Conservation (phyloP, 495 filamentous ascomycete genomes). For the Penicillium pancosmium region DNA sequence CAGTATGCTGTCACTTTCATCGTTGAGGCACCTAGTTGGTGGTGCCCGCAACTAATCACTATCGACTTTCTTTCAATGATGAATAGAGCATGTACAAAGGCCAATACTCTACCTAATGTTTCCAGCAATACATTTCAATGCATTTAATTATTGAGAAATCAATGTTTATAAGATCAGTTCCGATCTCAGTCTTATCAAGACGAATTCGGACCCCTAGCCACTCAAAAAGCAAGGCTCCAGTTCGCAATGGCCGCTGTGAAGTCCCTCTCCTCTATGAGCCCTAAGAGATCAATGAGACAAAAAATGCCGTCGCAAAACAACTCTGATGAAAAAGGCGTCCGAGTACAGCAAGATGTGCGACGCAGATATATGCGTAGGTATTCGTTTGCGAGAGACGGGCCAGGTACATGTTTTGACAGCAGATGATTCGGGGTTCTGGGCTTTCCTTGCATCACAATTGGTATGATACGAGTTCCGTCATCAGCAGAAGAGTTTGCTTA, state of each 20-base stretch:
- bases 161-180: neutral
- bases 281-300: slow-evolving; percentile 10
- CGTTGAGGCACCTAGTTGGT: slow-evolving; percentile 4
- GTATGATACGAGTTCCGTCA: slow-evolving; percentile 15
- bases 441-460: slow-evolving; percentile 22
- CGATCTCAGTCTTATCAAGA: neutral
- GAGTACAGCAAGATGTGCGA: slow-evolving; percentile 21
- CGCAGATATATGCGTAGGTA: slow-evolving; percentile 23
- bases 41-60: slow-evolving; percentile 8
- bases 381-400: slow-evolving; percentile 25
- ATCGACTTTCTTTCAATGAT: slow-evolving; percentile 7
- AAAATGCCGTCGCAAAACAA: slow-evolving; percentile 20
- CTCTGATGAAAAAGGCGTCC: slow-evolving; percentile 18
- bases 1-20: slow-evolving; percentile 3
- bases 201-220: neutral
- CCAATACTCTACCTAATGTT: slow-evolving; percentile 3
- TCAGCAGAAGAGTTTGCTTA: slow-evolving; percentile 6
- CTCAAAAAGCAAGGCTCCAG: neutral
- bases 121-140: slow-evolving; percentile 6
- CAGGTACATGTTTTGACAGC: slow-evolving; percentile 22
- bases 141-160: slow-evolving; percentile 6
- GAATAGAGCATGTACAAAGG: slow-evolving; percentile 10
- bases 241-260: slow-evolving; percentile 9
- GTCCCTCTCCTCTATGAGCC: slow-evolving; percentile 2
- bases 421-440: slow-evolving; percentile 26